These are phyloP conservation scores for Ochromonas danica DNA, from an alignment of 108 stramenopile genomes.

Conservation along the genomic window DNA sequence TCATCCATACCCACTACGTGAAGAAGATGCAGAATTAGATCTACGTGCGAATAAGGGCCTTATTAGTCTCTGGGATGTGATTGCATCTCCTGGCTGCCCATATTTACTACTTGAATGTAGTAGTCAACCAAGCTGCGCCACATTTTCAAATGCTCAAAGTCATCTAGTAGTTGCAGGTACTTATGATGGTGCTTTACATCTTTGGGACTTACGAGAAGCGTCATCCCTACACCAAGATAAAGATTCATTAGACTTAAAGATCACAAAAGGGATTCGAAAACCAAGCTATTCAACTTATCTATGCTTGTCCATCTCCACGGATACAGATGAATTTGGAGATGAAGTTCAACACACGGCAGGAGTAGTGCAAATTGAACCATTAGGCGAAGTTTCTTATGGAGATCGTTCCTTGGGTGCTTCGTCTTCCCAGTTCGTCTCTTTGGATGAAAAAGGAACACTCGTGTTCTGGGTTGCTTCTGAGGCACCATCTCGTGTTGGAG, in stretches of 20 bases:
- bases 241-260: conserved; percentile 15
- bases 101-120: neutral
- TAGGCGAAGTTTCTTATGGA: neutral
- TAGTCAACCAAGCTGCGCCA: neutral
- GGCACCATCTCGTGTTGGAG: too few species aligned
- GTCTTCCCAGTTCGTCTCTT: conserved; percentile 5
- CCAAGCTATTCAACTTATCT: neutral
- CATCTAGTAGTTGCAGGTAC: conserved; percentile 7
- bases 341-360: neutral
- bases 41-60: conserved; percentile 19
- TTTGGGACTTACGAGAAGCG: conserved; percentile 20
- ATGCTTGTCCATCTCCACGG: neutral
- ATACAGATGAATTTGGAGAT: neutral
- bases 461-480: conserved; percentile 1
- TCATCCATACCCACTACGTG: neutral
- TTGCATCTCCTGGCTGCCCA: too few species aligned
- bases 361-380: too few species aligned
- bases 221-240: neutral
- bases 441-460: neutral
- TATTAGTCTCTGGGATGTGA: too few species aligned
- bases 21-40: conserved; percentile 19
- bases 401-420: neutral
- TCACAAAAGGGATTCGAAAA: conserved; percentile 11
- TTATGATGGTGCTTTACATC: neutral
- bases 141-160: neutral